A percentile compares a stretch with the other conserved stretches of the same genome.
Conservation (phyloP, 768 basidiomycete species). For the Tulasnella sp. region DNA sequence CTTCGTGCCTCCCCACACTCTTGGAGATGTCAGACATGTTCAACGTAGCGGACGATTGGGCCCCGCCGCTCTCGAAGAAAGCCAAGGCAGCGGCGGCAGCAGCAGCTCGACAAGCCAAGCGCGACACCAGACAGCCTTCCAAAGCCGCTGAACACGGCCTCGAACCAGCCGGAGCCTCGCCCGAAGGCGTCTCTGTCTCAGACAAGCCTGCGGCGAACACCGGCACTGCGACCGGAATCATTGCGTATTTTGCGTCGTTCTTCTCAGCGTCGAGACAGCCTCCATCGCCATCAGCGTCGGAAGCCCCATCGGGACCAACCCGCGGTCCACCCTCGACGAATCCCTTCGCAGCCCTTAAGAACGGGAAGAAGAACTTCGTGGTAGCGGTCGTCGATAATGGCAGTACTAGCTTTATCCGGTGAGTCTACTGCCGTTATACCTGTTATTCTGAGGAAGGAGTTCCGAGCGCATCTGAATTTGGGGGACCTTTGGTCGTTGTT, state of each 20-base stretch:
- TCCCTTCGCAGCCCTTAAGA: slow-evolving; percentile 70
- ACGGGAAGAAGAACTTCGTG: slow-evolving; percentile 71
- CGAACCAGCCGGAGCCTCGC: not conserved
- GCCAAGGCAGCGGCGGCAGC: not conserved
- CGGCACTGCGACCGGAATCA: not conserved
- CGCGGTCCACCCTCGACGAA: slow-evolving; percentile 27
- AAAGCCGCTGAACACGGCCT: not conserved
- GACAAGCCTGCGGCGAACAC: not conserved
- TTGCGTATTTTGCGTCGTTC: slow-evolving; percentile 1
- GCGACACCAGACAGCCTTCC: slow-evolving; percentile 34
- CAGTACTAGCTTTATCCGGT: slow-evolving; percentile 65
- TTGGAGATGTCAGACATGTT: slow-evolving; percentile 69
- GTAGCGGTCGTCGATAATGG: slow-evolving; percentile 85
- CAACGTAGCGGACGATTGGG: not conserved
- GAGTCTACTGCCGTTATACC: not conserved
- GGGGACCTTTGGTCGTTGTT: not conserved
- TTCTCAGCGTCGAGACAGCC: not conserved
- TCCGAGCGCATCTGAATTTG: not conserved
- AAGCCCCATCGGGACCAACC: not conserved
- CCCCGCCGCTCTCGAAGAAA: not conserved
- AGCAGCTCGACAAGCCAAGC: not conserved
- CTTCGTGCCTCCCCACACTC: slow-evolving; percentile 70
- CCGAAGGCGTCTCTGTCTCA: not conserved
- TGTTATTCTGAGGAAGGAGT: not conserved
- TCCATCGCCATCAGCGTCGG: slow-evolving; percentile 23